Evolutionary conservation across 169 alveolate species (phyloP), one percentile per base, ranked within the genome.

Genomic region (Nephromyces sp.): DNA sequence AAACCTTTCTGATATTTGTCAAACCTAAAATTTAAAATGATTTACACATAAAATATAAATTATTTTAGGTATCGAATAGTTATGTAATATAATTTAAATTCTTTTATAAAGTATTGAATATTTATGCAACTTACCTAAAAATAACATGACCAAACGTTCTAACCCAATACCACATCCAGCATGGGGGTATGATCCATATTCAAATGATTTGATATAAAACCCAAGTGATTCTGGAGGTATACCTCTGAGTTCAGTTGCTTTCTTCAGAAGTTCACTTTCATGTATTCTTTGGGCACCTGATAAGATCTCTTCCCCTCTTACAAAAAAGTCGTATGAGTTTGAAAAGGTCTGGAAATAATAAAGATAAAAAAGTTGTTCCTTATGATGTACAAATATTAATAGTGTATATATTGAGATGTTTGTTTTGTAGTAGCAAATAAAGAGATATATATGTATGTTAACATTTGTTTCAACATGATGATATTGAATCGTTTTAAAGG

Each of bases 111-210:
- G 15, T 15, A 43, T 43, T 43, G 15, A 43, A 43, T 15, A n/a
- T 15, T 15, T 35, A 79, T 82, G 67, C 79, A 31, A 84, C 86
- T 30, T 22, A 82, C 89, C 83, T 6, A 79, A 70, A 72, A 84
- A 90, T 61, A 98, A 88, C 98, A 96, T 97, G 29, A 95, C 97
- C 32, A 98, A 99, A 69, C 99, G 91, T 80, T 98, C 99, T 66
- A 97, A 92, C 35, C 99, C 99, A 71, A 97, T 92, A 27, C 99
- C 99, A 66, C 97, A 93, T 61, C 99, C 99, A 0, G 98, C 99
- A 78, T 98, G 99, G 27, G 99, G 99, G 31, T 88, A 93, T 15
- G 98, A 96, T 29, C 99, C 99, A 77, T 87, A 89, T 74, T 88
- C 89, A 88, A 97, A 95, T 22, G 98, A 84, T 61, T 97, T 97